Conservation (phyloP, 2,329 filamentous ascomycete species). For the Trichophaea hybrida region DNA sequence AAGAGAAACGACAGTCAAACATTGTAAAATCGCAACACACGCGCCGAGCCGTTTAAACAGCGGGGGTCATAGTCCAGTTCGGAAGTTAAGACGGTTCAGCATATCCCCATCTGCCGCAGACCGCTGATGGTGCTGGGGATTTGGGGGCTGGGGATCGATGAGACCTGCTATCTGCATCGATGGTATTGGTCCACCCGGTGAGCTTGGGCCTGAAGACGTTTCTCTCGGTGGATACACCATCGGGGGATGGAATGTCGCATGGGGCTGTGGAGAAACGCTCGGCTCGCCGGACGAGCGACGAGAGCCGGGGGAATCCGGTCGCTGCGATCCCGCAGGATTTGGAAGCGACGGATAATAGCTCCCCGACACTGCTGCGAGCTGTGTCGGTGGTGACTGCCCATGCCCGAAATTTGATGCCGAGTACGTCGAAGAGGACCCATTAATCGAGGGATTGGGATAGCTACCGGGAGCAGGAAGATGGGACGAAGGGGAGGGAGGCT, state of each 20-base stretch:
- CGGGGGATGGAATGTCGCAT: constrained; percentile 16
- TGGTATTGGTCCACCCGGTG: constrained; percentile 17
- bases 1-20: constrained; percentile 8
- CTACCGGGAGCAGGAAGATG: constrained; percentile 16
- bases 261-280: constrained; percentile 20
- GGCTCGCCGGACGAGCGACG: constrained; percentile 19
- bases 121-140: constrained; percentile 11
- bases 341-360: constrained; percentile 21
- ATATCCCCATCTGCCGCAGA: constrained; percentile 26
- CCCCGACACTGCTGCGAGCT: constrained; percentile 8
- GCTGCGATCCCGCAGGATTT: constrained; percentile 16
- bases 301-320: constrained; percentile 21
- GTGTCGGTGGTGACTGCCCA: constrained; percentile 16
- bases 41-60: neutral
- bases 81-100: constrained; percentile 26
- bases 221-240: constrained; percentile 20
- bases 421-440: constrained; percentile 13
- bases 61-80: constrained; percentile 23
- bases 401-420: constrained; percentile 16
- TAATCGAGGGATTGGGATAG: neutral
- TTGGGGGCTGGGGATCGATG: constrained; percentile 21
- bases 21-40: neutral
- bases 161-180: constrained; percentile 26
- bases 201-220: constrained; percentile 25
- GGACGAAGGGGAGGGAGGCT: constrained; percentile 25